Percentiles rank a stretch among this genome's conserved stretches.
phyloP scores from a whole-genome alignment of 2,329 filamentous ascomycete species.

The Chrysosporium keratinophilum region DNA sequence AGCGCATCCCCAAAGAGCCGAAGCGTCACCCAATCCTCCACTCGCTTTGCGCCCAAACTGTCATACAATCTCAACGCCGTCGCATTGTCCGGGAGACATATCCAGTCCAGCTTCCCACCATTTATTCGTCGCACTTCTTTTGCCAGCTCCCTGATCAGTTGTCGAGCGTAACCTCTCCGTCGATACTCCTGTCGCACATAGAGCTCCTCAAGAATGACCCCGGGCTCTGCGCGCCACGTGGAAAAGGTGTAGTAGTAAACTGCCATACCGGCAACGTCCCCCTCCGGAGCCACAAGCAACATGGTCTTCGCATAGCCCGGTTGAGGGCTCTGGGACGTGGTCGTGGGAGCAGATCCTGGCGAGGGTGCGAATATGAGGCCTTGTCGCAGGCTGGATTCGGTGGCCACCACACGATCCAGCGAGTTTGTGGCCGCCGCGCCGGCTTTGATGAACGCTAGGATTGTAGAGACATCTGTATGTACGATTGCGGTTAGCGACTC shows the following conservation, averaged over 20 bases:
- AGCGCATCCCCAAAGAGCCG: neutral
- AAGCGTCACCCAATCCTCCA: slow-evolving; percentile 5
- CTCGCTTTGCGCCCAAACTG: neutral
- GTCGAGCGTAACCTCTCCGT: slow-evolving; percentile 2
- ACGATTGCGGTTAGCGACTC: neutral
- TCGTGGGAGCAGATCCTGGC: neutral
- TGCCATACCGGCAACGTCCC: slow-evolving; percentile 1
- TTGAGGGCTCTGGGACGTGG: neutral
- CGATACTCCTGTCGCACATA: slow-evolving; percentile 1
- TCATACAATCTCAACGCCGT: slow-evolving; percentile 2
- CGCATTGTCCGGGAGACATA: slow-evolving; percentile 5
- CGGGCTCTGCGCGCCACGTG: slow-evolving; percentile 1
- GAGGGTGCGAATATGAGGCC: neutral
- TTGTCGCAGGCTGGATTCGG: neutral
- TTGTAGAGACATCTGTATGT: slow-evolving; percentile 1
- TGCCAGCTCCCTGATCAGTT: slow-evolving; percentile 2
- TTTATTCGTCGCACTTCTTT: neutral
- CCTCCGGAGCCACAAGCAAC: slow-evolving; percentile 1
- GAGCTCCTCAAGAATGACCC: slow-evolving; percentile 1
- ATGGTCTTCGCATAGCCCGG: neutral
- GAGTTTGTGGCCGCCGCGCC: slow-evolving; percentile 4
- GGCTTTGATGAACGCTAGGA: slow-evolving; percentile 5
- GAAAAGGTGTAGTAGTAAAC: slow-evolving; percentile 7
- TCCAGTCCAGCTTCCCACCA: neutral
- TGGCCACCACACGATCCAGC: neutral